A percentile compares a stretch with the other conserved stretches of the same genome.
phyloP scores from a whole-genome alignment of 2,329 filamentous ascomycete species.

The Cadophora gregata region DNA sequence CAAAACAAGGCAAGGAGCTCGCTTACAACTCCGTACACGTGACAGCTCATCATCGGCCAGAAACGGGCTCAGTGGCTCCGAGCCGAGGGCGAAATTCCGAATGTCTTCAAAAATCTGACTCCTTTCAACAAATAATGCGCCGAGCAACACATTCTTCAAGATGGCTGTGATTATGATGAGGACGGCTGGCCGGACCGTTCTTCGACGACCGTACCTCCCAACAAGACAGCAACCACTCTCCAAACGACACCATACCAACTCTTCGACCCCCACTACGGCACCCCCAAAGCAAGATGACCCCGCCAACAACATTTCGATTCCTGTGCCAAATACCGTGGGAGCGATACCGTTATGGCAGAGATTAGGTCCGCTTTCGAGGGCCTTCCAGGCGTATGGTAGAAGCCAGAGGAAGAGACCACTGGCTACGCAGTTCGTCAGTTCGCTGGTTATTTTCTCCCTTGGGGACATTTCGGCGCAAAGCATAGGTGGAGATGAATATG shows the following conservation, averaged over 20 bases:
- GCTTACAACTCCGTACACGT: not conserved
- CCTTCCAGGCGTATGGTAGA: conserved; percentile 66
- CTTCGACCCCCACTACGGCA: conserved; percentile 23
- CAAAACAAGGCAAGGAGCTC: not conserved
- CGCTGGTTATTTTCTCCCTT: conserved; percentile 78
- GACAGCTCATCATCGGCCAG: not conserved
- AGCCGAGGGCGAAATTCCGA: conserved; percentile 9
- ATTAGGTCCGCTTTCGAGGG: conserved; percentile 61
- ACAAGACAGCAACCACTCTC: conserved; percentile 29
- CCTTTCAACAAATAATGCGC: conserved; percentile 27
- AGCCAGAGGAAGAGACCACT: conserved; percentile 76
- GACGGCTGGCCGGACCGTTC: conserved; percentile 31
- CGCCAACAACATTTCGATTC: conserved; percentile 46
- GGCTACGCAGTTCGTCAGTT: conserved; percentile 77
- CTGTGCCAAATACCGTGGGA: conserved; percentile 51
- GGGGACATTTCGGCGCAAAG: conserved; percentile 81
- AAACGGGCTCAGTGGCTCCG: conserved; percentile 1
- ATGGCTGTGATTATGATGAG: conserved; percentile 38
- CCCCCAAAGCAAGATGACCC: conserved; percentile 31
- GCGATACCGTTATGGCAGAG: conserved; percentile 57
- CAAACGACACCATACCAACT: conserved; percentile 31
- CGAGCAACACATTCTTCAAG: conserved; percentile 23
- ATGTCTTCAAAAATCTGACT: conserved; percentile 6
- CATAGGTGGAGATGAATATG: conserved; percentile 67
- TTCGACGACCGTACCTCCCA: conserved; percentile 35